Conservation (phyloP, 495 filamentous ascomycete genomes). For the Penicillium coffeae region DNA sequence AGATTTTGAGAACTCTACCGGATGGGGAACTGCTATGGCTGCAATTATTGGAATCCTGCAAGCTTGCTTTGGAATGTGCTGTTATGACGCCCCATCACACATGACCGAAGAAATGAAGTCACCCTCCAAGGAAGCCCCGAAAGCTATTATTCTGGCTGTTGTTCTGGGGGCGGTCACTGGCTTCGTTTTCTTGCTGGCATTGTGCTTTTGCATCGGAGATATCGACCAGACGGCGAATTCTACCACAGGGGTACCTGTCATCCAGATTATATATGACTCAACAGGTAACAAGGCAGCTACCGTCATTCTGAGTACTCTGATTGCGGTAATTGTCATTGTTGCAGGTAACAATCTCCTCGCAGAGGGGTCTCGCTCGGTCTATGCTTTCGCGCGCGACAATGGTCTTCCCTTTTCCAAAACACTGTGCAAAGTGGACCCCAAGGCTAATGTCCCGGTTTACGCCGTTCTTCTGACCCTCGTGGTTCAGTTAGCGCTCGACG, state of each 20-base stretch:
- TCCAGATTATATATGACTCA: constrained; percentile 48
- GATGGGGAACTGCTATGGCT: constrained; percentile 48
- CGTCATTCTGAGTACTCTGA: constrained; percentile 36
- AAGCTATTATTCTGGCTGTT: constrained; percentile 53
- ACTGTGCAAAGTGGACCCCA: constrained; percentile 36
- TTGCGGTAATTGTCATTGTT: constrained; percentile 39
- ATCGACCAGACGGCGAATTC: constrained; percentile 33
- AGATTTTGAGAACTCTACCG: constrained; percentile 55
- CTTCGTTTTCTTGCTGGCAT: constrained; percentile 42
- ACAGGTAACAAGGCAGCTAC: constrained; percentile 40
- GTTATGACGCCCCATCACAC: constrained; percentile 44
- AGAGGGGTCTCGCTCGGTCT: constrained; percentile 42
- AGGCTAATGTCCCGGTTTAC: constrained; percentile 45
- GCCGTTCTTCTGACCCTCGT: constrained; percentile 45
- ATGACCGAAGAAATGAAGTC: constrained; percentile 52
- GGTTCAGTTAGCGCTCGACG: constrained; percentile 53
- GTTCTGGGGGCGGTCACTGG: constrained; percentile 48
- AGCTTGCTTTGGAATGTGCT: constrained; percentile 56
- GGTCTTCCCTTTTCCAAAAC: constrained; percentile 45
- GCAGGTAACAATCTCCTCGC: constrained; percentile 41
- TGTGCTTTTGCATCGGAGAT: constrained; percentile 51
- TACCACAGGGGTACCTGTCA: constrained; percentile 45
- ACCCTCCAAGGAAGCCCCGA: constrained; percentile 47
- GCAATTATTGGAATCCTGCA: constrained; percentile 55
- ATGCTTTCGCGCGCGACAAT: constrained; percentile 46